A percentile compares a stretch with the other conserved stretches of the same genome.
Conservation (phyloP, 2,329 filamentous ascomycete species). For the Fusarium sororula region DNA sequence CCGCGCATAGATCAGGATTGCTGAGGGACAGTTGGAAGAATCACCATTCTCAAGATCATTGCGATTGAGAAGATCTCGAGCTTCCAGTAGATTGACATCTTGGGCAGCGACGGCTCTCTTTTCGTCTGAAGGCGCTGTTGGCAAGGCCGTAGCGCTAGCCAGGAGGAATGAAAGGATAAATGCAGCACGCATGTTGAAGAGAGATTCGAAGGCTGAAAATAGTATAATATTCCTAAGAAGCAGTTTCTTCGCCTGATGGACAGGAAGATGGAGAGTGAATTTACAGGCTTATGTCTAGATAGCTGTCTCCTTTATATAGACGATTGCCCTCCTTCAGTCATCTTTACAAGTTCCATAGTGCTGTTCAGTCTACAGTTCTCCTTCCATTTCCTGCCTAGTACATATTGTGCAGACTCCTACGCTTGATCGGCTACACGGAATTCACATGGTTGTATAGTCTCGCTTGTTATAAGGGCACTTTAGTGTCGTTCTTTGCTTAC, state of each 20-base stretch:
- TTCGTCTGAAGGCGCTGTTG: neutral
- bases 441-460: neutral
- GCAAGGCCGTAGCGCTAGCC: neutral
- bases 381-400: neutral
- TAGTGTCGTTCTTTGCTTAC: neutral
- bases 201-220: rapidly evolving
- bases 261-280: rapidly evolving
- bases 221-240: neutral
- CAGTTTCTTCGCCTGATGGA: neutral
- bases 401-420: rapidly evolving
- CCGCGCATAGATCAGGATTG: constrained; percentile 1
- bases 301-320: neutral
- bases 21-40: neutral
- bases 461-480: rapidly evolving
- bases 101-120: too few relatives aligned
- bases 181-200: neutral
- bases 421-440: neutral
- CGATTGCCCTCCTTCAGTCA: neutral
- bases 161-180: neutral
- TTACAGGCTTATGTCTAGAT: neutral
- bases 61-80: neutral
- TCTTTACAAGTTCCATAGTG: neutral
- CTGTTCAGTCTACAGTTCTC: neutral
- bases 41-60: neutral
- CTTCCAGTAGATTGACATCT: neutral